Conservation (phyloP, 345 rosid genomes). For the Heritiera fomes region DNA sequence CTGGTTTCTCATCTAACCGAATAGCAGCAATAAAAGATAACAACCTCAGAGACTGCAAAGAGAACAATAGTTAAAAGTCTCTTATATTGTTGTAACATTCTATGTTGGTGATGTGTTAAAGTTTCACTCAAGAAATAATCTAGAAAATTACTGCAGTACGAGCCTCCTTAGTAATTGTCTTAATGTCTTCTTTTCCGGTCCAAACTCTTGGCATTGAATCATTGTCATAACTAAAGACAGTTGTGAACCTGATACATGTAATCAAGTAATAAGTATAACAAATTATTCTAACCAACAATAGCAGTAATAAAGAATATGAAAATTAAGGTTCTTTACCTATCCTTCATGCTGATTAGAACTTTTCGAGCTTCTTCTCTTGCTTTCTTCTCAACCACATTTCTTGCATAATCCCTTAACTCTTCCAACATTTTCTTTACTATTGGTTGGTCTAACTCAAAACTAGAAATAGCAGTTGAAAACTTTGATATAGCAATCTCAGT, state of each 20-base stretch:
- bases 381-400: slow-evolving; percentile 61
- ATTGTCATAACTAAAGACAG: slow-evolving; percentile 63
- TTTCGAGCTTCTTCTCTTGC: slow-evolving; percentile 77
- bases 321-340: slow-evolving; percentile 40
- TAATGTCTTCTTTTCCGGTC: slow-evolving; percentile 75
- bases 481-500: slow-evolving; percentile 53
- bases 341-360: slow-evolving; percentile 73
- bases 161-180: slow-evolving; percentile 63
- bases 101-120: neutral
- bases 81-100: neutral
- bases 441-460: slow-evolving; percentile 60
- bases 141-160: slow-evolving; percentile 52
- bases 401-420: slow-evolving; percentile 50
- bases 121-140: slow-evolving; percentile 12
- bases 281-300: neutral
- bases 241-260: slow-evolving; percentile 55
- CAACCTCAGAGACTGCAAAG: slow-evolving; percentile 54
- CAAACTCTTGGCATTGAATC: slow-evolving; percentile 76
- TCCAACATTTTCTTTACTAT: slow-evolving; percentile 45
- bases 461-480: slow-evolving; percentile 44
- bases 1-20: slow-evolving; percentile 69
- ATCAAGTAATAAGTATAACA: slow-evolving; percentile 20
- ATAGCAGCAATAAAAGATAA: slow-evolving; percentile 64
- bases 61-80: slow-evolving; percentile 25
- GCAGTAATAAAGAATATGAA: neutral